Percentiles rank a stretch among this genome's conserved stretches.
phyloP scores from a whole-genome alignment of 2,329 filamentous ascomycete genomes.

The Colletotrichum salicis region DNA sequence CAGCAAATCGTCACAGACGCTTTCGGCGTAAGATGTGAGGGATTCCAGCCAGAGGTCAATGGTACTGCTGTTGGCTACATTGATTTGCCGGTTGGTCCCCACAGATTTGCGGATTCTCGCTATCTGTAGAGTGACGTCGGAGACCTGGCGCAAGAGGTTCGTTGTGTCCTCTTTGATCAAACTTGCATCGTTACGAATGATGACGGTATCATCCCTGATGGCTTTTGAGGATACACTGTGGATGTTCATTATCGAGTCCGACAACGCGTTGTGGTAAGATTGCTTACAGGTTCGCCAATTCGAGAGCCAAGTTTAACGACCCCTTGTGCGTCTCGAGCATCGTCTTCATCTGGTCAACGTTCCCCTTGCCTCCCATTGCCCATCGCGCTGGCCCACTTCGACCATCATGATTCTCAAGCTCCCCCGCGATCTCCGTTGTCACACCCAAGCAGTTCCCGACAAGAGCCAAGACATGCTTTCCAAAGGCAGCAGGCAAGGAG shows the following conservation, averaged over 20 bases:
- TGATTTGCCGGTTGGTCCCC: background rate
- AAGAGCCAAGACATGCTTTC: constrained; percentile 37
- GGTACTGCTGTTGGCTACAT: background rate
- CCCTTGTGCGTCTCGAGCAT: constrained; percentile 4
- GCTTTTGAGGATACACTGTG: constrained; percentile 16
- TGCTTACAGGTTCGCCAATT: constrained; percentile 33
- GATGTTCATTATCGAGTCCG: background rate
- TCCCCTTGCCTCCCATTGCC: background rate
- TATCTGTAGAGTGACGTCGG: background rate
- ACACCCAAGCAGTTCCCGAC: constrained; percentile 37
- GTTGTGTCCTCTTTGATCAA: constrained; percentile 31
- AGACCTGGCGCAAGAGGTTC: background rate
- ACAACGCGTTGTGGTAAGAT: background rate
- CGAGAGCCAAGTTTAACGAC: constrained; percentile 33
- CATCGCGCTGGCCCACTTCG: background rate
- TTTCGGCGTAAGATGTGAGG: background rate
- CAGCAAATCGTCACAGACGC: background rate
- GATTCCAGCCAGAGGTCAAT: constrained; percentile 3
- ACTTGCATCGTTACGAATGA: constrained; percentile 7
- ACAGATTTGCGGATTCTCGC: background rate
- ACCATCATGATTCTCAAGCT: background rate
- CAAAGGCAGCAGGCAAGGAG: constrained; percentile 34
- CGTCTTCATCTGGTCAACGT: background rate
- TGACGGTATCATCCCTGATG: constrained; percentile 15
- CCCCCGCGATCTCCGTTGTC: constrained; percentile 1